phyloP scores from a whole-genome alignment of 1,284 basidiomycete genomes.

The Papiliotrema laurentii region DNA sequence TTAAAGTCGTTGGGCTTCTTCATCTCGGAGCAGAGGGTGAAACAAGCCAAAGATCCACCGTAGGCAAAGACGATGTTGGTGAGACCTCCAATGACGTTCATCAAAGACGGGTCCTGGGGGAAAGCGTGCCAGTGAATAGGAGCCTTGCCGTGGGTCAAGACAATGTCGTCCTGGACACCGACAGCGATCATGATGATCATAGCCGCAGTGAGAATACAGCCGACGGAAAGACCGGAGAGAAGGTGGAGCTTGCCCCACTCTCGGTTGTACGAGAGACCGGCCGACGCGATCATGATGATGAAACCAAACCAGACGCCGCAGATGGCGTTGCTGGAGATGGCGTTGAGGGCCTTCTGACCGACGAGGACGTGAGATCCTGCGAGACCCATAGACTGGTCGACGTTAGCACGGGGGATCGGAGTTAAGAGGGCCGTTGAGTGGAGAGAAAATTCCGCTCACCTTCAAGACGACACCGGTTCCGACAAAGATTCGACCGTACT shows the following conservation, averaged over 20 bases:
- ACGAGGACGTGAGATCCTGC: slow-evolving; percentile 40
- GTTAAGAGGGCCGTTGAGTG: no score
- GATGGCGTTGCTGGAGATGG: slow-evolving; percentile 32
- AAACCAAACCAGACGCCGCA: slow-evolving; percentile 39
- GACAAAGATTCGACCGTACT: slow-evolving; percentile 30
- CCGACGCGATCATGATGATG: slow-evolving; percentile 30
- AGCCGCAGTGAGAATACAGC: slow-evolving; percentile 30
- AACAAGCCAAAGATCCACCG: slow-evolving; percentile 40
- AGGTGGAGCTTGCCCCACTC: slow-evolving; percentile 30
- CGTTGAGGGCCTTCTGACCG: slow-evolving; percentile 34
- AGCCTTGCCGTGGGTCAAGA: slow-evolving; percentile 19
- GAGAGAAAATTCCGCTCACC: no score
- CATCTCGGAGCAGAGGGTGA: slow-evolving; percentile 43
- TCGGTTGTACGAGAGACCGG: slow-evolving; percentile 16
- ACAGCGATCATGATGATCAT: slow-evolving; percentile 35
- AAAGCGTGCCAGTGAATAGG: slow-evolving; percentile 33
- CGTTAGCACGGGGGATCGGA: neutral
- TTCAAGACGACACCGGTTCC: slow-evolving; percentile 35
- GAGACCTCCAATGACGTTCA: slow-evolving; percentile 33
- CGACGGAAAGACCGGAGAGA: slow-evolving; percentile 33
- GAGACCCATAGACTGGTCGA: slow-evolving; percentile 30
- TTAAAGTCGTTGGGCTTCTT: slow-evolving; percentile 39
- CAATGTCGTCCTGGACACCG: slow-evolving; percentile 23
- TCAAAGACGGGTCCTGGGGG: slow-evolving; percentile 28
- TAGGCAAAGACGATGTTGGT: slow-evolving; percentile 41